phyloP scores from a whole-genome alignment of 441 rosid genomes.

The Flueggea neowawraea region DNA sequence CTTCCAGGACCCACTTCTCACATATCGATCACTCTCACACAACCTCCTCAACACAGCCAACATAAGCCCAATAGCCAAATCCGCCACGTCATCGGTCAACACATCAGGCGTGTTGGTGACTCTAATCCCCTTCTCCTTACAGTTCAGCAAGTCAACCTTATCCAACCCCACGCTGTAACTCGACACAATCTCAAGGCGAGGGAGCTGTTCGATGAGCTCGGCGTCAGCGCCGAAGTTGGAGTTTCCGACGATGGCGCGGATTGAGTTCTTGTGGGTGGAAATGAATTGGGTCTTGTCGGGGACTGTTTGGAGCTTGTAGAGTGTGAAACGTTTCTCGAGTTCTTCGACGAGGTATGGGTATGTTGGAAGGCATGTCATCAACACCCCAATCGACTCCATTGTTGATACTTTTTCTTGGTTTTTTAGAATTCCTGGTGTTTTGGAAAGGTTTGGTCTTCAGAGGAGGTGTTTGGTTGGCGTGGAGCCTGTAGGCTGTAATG shows the following conservation, averaged over 20 bases:
- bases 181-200: constrained; percentile 73
- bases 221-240: constrained; percentile 63
- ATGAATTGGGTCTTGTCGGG: constrained; percentile 56
- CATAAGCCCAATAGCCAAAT: constrained; percentile 79
- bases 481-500: background rate
- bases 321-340: constrained; percentile 71
- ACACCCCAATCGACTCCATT: constrained; percentile 73
- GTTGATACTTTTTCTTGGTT: background rate
- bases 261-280: constrained; percentile 40
- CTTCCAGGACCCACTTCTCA: constrained; percentile 77
- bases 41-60: constrained; percentile 74
- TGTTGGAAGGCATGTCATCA: constrained; percentile 60
- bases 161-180: constrained; percentile 87
- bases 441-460: background rate
- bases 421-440: background rate
- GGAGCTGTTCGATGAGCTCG: constrained; percentile 61
- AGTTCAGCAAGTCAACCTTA: constrained; percentile 80
- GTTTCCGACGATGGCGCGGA: constrained; percentile 82
- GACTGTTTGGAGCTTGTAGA: constrained; percentile 48
- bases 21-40: constrained; percentile 73
- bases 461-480: background rate
- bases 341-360: constrained; percentile 58
- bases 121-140: constrained; percentile 72
- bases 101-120: constrained; percentile 94
- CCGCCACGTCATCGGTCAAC: constrained; percentile 89